Evolutionary conservation across 1,284 basidiomycete genomes (phyloP), one percentile per base, ranked within the genome.

Genomic region (Afroboletus lepidellus): DNA sequence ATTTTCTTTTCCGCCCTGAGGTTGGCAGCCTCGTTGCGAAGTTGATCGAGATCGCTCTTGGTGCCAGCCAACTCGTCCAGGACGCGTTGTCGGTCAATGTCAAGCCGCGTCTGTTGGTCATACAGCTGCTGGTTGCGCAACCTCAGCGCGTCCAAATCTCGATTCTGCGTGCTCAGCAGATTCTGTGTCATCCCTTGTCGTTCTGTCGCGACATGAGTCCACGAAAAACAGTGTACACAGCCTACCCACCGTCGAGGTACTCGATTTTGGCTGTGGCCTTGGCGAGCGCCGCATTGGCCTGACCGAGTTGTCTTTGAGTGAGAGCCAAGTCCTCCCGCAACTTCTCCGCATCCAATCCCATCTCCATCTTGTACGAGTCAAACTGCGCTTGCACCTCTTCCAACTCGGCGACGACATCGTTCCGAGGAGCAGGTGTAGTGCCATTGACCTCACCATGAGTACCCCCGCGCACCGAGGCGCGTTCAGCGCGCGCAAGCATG

Each of bases 1-100:
- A 94, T 89, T 62, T 87, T 88, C 76, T 92, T 94, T 77, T 98
- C 95, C 0, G 93, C 92, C 27, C 87, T 83, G 29, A 96, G 78
- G 61, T 90, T 93, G 1, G 91, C 87, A 54, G 79, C 82, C 63
- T 97, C 94, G 59, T 90, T 92, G 7, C 91, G 83, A 34, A 92
- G 73, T 53, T 88, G 84, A 54, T 94, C 90, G 25, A 86, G 69
- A 13, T 77, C 75, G 30, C 76, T 73, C 53, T 80, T 82, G 3
- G 83, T 76, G 20, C 76, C 69, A 34, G 80, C 69, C 12, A 90
- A 70, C 48, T 90, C 86, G 50, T 90, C 85, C 11, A 81, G 74
- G 42, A 83, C 75, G 47, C 84, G 77, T 57, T 76, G 77, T 58
- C 77, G 84, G 57, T 84, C 84, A 58, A 86, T 84, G 59, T 87